These are phyloP conservation scores for Mycena amicta DNA, from an alignment of 768 basidiomycete species.

Conservation along the genomic window DNA sequence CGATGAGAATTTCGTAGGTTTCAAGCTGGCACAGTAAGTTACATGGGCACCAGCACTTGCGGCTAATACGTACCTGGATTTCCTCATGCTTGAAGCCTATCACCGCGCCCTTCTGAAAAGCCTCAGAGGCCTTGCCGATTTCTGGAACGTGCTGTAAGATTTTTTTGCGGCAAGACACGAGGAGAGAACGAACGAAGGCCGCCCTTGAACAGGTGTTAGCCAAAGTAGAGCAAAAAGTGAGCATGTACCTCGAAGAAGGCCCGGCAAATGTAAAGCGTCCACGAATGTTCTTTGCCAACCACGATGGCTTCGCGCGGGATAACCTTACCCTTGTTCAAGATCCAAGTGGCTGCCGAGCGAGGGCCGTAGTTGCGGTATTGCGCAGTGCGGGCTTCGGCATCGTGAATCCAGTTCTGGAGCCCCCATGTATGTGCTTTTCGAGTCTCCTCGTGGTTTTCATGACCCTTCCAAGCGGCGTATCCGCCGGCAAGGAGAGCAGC, in stretches of 20 bases:
- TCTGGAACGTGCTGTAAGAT: slow-evolving; percentile 41
- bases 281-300: slow-evolving; percentile 56
- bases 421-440: slow-evolving; percentile 55
- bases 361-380: slow-evolving; percentile 48
- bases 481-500: slow-evolving; percentile 56
- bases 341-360: slow-evolving; percentile 58
- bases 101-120: slow-evolving; percentile 62
- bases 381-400: slow-evolving; percentile 56
- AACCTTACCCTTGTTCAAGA: slow-evolving; percentile 57
- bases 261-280: slow-evolving; percentile 60
- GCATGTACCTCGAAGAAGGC: slow-evolving; percentile 56
- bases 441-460: slow-evolving; percentile 62
- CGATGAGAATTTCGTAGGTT: slow-evolving; percentile 72
- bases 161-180: slow-evolving; percentile 29
- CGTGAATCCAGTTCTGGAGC: slow-evolving; percentile 54
- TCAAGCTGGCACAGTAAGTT: slow-evolving; percentile 44
- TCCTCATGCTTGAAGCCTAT: slow-evolving; percentile 65
- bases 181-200: slow-evolving; percentile 53
- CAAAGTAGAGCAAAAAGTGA: neutral
- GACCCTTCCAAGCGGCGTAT: slow-evolving; percentile 51
- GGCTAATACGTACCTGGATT: slow-evolving; percentile 48
- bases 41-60: neutral
- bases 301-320: slow-evolving; percentile 62
- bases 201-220: slow-evolving; percentile 38
- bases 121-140: slow-evolving; percentile 63